Base-by-base conservation (phyloP, 345 rosid species). In the Eucalyptus coolabah region DNA sequence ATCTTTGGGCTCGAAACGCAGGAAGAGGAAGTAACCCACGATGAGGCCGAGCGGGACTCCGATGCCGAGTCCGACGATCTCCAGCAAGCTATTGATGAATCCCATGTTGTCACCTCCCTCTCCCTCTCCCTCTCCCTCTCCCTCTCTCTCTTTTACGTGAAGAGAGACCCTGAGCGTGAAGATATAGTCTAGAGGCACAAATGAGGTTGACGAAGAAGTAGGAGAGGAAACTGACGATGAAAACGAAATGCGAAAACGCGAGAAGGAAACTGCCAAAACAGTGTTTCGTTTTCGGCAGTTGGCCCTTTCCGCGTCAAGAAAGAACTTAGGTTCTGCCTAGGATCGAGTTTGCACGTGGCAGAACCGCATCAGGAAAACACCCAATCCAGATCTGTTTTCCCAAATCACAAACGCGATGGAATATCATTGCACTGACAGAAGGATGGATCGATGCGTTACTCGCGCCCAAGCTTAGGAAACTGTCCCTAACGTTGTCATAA, bases 11-110 rank as follows among this genome's bases (percentile, higher is more conserved):
- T 91, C 90, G 4, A 51, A 87, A 89, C 63, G 88, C 9, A 92
- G 80, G 91, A 93, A 94, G 8, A 93, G 15, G 86, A 90, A 88
- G 88, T 90, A 94, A 72, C 94, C 95, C 21, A 92, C 26, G 17
- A 93, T 50, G 80, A 93, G 67, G 32, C 93, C 94, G 50, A 91
- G 81, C 9, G 95, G 93, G 80, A 92, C 54, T 40, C 95, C 94
- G 88, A 93, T 87, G 87, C 88, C 93, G 32, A 93, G 82, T 10
- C 95, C 96, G 50, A 92, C 23, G 13, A 92, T 72, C 91, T 90
- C 94, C 65, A 93, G 86, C n/a, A 94, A 72, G 88, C 86, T 88
- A 82, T 89, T 89, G 45, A 91, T 15, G 77, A 91, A 90, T 23
- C 91, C 93, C 95, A 93, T 93, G 86, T 24, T 88, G 81, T 28